Conservation (phyloP, 495 filamentous ascomycete genomes). For the Emericellopsis terricola region DNA sequence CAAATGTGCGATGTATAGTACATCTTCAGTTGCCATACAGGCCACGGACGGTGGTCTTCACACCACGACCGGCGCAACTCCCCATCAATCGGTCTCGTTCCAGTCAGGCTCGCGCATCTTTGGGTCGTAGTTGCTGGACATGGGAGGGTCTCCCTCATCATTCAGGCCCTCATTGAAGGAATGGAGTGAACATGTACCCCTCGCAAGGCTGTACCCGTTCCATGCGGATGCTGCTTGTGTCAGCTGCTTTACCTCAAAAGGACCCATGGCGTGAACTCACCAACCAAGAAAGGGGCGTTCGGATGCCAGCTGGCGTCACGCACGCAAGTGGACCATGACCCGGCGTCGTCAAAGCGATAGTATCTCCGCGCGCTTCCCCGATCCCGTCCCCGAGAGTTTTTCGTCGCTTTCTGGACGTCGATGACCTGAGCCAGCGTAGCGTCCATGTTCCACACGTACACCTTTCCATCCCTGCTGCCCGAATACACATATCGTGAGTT, state of each 20-base stretch:
- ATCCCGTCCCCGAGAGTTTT: conserved; percentile 4
- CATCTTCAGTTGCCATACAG: too few relatives aligned
- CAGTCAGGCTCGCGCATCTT: too few relatives aligned
- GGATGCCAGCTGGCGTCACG: conserved; percentile 95
- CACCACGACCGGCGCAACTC: too few relatives aligned
- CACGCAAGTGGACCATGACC: conserved; percentile 61
- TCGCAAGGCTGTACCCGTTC: conserved; percentile 52
- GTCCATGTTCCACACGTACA: conserved; percentile 88
- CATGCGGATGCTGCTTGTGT: conserved; percentile 47
- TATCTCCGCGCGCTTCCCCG: conserved; percentile 2
- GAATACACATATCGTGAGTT: conserved; percentile 87
- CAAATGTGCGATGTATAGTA: too few relatives aligned
- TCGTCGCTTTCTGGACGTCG: conserved; percentile 54
- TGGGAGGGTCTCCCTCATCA: conserved; percentile 47
- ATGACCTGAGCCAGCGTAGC: conserved; percentile 69
- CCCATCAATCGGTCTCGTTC: too few relatives aligned
- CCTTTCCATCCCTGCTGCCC: conserved; percentile 71
- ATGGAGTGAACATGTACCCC: conserved; percentile 61
- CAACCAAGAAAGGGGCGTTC: conserved; percentile 69
- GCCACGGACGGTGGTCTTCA: too few relatives aligned
- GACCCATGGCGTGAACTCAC: conserved; percentile 24
- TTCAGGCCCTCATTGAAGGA: conserved; percentile 47
- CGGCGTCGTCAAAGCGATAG: conserved; percentile 15
- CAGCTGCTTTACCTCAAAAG: neutral
- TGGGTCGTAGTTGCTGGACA: too few relatives aligned